Conservation (phyloP, 257 asterid genomes). For the Knoxia roxburghii region DNA sequence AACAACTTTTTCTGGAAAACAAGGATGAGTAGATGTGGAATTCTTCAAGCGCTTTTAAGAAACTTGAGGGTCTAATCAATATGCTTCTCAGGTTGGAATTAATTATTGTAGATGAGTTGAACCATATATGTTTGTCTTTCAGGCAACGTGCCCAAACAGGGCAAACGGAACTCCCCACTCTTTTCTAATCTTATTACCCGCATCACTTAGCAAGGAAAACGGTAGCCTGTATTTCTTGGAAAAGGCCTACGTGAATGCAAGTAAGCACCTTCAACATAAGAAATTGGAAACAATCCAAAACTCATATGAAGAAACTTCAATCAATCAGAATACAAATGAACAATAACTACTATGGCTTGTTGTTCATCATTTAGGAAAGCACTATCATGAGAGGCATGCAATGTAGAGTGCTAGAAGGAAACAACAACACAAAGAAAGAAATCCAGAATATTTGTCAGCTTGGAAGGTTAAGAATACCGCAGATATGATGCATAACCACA, state of each 20-base stretch:
- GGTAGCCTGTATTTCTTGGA: slow-evolving; percentile 89
- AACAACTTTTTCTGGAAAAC: too few relatives aligned
- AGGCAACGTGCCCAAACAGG: slow-evolving; percentile 80
- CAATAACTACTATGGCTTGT: too few relatives aligned
- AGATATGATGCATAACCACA: not conserved
- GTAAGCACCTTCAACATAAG: slow-evolving; percentile 7
- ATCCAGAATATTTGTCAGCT: not conserved
- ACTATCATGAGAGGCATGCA: too few relatives aligned
- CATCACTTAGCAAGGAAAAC: slow-evolving; percentile 71
- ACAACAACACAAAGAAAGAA: not conserved
- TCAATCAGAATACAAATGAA: too few relatives aligned
- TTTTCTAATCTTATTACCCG: slow-evolving; percentile 82
- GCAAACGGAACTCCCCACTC: slow-evolving; percentile 99
- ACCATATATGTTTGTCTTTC: slow-evolving; percentile 97
- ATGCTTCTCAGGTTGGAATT: slow-evolving; percentile 99
- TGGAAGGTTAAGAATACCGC: not conserved
- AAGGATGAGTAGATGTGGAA: not conserved
- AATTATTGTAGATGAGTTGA: slow-evolving; percentile 84
- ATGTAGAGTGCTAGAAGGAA: too few relatives aligned
- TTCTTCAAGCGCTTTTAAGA: slow-evolving; percentile 50
- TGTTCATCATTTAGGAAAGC: too few relatives aligned
- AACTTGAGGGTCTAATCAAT: slow-evolving; percentile 93
- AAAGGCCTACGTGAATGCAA: slow-evolving; percentile 51
- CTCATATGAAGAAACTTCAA: not conserved
- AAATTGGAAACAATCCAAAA: not conserved